These are phyloP conservation scores for Alternaria gaisen DNA, from an alignment of 2,329 filamentous ascomycete genomes.

Conservation along the genomic window DNA sequence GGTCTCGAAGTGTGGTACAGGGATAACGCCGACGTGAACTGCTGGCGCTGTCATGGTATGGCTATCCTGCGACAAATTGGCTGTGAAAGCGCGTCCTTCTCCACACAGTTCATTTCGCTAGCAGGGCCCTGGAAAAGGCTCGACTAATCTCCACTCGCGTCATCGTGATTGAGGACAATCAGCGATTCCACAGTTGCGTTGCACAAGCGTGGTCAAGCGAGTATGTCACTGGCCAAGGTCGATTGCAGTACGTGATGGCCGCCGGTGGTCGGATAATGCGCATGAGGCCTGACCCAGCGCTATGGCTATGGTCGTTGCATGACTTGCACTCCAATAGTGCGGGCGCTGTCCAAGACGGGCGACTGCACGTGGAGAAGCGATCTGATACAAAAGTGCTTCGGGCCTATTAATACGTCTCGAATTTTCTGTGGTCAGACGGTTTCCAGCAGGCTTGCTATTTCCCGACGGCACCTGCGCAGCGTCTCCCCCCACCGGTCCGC, in stretches of 20 bases:
- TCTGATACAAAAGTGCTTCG: constrained; percentile 30
- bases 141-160: constrained; percentile 41
- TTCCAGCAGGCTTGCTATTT: constrained; percentile 2
- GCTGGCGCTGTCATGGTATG: constrained; percentile 31
- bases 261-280: constrained; percentile 30
- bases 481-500: constrained; percentile 9
- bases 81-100: constrained; percentile 46
- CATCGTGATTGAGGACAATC: constrained; percentile 28
- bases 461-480: constrained; percentile 7
- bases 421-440: constrained; percentile 8
- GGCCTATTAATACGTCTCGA: constrained; percentile 15
- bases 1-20: constrained; percentile 22
- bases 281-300: constrained; percentile 37
- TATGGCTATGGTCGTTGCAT: constrained; percentile 43
- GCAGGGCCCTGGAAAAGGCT: constrained; percentile 29
- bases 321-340: constrained; percentile 36
- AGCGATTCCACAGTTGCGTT: constrained; percentile 24
- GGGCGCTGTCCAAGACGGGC: constrained; percentile 27
- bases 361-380: constrained; percentile 39
- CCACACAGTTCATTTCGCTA: constrained; percentile 53
- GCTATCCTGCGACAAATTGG: constrained; percentile 43
- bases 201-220: constrained; percentile 36
- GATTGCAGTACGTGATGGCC: constrained; percentile 25
- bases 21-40: constrained; percentile 33
- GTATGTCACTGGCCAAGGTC: constrained; percentile 28